phyloP scores from a whole-genome alignment of 106 monocot species.

The Platanthera zijinensis region DNA sequence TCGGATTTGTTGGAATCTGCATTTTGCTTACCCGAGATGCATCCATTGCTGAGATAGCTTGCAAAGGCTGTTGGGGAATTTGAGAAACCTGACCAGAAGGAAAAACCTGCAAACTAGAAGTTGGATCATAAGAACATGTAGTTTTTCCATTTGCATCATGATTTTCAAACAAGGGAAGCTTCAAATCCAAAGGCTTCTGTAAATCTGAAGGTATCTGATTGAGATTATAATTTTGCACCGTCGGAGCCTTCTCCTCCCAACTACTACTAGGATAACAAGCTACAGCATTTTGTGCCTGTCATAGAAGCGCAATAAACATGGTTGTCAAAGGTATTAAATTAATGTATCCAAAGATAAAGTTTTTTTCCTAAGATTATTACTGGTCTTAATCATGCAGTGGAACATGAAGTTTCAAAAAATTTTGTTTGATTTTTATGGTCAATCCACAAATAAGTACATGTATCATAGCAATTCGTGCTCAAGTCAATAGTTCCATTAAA shows the following conservation, averaged over 20 bases:
- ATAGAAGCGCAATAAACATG: constrained; percentile 3
- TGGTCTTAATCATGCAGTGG: background rate
- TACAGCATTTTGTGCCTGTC: constrained; percentile 27
- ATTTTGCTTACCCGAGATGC: constrained; percentile 60
- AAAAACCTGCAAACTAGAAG: constrained; percentile 26
- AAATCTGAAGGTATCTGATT: constrained; percentile 39
- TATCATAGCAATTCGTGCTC: background rate
- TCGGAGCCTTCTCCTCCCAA: constrained; percentile 30
- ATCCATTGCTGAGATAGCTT: constrained; percentile 26
- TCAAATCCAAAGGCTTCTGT: constrained; percentile 29
- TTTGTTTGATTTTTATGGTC: background rate
- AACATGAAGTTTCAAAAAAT: background rate
- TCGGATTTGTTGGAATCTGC: constrained; percentile 97
- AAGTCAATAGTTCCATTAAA: background rate
- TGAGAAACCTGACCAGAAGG: constrained; percentile 45
- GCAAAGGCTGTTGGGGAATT: constrained; percentile 35
- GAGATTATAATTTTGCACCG: constrained; percentile 19
- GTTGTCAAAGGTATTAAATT: constrained; percentile 1
- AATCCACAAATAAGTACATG: background rate
- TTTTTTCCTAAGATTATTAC: background rate
- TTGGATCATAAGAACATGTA: constrained; percentile 23
- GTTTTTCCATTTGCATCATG: constrained; percentile 27
- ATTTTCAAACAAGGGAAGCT: constrained; percentile 20
- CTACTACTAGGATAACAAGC: constrained; percentile 13
- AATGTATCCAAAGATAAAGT: background rate